Evolutionary conservation across 257 asterid species (phyloP), one percentile per base, ranked within the genome.

Genomic region (Penstemon eatonii): DNA sequence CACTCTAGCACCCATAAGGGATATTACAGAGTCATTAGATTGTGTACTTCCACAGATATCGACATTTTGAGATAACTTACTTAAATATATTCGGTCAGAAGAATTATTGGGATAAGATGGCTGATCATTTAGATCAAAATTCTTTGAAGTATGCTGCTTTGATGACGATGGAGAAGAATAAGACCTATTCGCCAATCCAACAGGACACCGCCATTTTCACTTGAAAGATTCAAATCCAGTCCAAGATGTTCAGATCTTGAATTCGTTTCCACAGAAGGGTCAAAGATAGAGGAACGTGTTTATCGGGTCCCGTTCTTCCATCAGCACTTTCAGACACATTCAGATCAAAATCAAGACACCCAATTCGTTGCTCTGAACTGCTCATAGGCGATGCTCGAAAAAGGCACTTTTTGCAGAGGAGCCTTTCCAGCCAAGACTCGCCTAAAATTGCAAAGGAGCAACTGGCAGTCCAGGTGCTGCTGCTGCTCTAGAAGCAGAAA

Each of bases 341-440:
- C 76, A 92, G 79, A 70, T 92, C 98, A 52, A 92, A 58, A 67
- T 76, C 87, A 45, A 86, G 86, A 57, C 18, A 79, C 53, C 78
- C 76, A 57, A 75, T 80, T 6, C 77, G 75, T 65, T 78, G 78
- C 73, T 73, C 86, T 69, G 88, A 82, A 76, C 78, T 79, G 77
- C 83, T 76, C 58, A 76, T 76, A 45, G 85, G 92, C 6, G 96
- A 85, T 19, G 91, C 85, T 0, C 91, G 84, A 40, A 86, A 65
- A 86, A 92, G 60, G 92, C 96, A 73, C 97, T 89, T 8, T 96
- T 86, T 36, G 82, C 82, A 63, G 96, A 92, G 8, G 95, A 82
- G 5, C 96, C 98, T 86, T 85, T 86, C 96, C 96, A 89, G 13
- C 95, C 95, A 66, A 79, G 89, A 59, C 78, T 81, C 37, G 92